phyloP scores from a whole-genome alignment of 306 rosid genomes.

The Dryas drummondii region DNA sequence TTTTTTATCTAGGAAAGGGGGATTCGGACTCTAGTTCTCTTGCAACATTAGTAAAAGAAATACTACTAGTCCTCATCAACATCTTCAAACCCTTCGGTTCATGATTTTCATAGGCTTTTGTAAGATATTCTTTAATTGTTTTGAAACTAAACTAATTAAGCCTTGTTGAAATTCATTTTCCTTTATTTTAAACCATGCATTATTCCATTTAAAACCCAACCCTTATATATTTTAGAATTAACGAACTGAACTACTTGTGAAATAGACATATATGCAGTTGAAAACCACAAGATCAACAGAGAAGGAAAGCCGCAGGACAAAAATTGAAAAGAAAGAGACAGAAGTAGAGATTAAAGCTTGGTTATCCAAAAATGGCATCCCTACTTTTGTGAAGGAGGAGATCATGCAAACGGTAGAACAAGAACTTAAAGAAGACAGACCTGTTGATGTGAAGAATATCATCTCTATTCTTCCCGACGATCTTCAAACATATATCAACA shows the following conservation, averaged over 20 bases:
- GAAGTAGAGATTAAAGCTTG: not conserved
- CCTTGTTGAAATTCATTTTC: no score
- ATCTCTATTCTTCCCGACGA: not conserved
- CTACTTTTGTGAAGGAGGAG: not conserved
- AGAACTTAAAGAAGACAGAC: not conserved
- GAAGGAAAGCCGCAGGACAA: not conserved
- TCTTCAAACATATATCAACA: not conserved
- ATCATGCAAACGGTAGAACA: not conserved
- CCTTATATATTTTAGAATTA: no score
- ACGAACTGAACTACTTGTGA: not conserved
- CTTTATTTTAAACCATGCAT: no score
- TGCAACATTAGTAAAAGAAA: no score
- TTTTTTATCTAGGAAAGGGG: no score
- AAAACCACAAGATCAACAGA: not conserved
- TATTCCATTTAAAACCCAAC: no score
- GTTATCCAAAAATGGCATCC: not conserved
- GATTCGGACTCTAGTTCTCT: no score
- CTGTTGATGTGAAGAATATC: not conserved
- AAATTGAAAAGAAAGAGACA: not conserved
- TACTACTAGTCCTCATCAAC: no score
- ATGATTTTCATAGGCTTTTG: no score
- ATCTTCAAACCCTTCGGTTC: no score
- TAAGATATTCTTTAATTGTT: no score
- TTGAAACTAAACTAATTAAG: no score
- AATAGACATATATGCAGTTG: not conserved